These are phyloP conservation scores for Colletotrichum horii DNA, from an alignment of 2,329 filamentous ascomycete species.

Conservation along the genomic window DNA sequence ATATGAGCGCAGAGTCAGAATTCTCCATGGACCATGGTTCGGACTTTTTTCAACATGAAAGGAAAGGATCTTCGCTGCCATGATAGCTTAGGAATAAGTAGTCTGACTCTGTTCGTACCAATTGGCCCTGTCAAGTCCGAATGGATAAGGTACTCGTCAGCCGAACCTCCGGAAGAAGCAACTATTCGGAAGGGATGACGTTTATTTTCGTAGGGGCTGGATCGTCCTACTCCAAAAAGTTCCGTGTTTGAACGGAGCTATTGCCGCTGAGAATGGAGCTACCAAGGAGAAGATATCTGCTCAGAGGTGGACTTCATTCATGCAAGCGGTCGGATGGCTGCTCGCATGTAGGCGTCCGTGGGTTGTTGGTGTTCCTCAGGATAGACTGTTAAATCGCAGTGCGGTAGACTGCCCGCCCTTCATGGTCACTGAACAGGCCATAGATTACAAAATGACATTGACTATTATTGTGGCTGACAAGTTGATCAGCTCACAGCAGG, in stretches of 20 bases:
- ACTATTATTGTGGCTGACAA: too few species aligned
- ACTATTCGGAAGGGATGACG: not conserved
- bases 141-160: not conserved
- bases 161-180: not conserved
- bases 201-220: fast-evolving
- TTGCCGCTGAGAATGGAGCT: too few species aligned
- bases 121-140: not conserved
- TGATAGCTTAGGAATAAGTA: not conserved
- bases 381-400: too few species aligned
- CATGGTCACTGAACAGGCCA: too few species aligned
- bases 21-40: not conserved
- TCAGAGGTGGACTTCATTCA: too few species aligned
- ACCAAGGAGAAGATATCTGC: too few species aligned
- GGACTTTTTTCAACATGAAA: not conserved
- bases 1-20: not conserved
- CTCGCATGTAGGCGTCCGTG: too few species aligned
- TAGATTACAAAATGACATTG: too few species aligned
- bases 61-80: not conserved
- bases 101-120: not conserved
- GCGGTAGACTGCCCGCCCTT: too few species aligned
- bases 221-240: not conserved
- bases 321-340: too few species aligned
- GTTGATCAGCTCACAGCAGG: too few species aligned
- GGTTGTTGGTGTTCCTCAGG: too few species aligned
- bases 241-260: not conserved